phyloP scores from a whole-genome alignment of 2,329 filamentous ascomycete species.

The Arachnomyces sp. region DNA sequence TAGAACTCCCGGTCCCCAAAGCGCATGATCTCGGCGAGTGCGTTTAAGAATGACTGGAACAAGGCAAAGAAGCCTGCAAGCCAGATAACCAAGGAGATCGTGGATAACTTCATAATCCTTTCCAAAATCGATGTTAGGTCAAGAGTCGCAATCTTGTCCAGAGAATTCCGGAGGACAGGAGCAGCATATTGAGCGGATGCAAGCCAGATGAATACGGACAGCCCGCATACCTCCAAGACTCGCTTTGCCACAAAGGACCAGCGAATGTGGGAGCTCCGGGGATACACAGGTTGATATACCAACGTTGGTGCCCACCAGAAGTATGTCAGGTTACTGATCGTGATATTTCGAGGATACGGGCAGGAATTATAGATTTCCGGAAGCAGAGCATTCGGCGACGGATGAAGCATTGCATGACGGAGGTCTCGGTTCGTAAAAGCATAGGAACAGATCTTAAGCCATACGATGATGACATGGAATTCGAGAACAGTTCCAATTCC shows the following conservation, averaged over 20 bases:
- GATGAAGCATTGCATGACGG: conserved; percentile 80
- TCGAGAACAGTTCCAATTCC: conserved; percentile 87
- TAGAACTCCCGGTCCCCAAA: conserved; percentile 96
- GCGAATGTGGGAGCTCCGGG: conserved; percentile 69
- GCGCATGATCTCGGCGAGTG: conserved; percentile 76
- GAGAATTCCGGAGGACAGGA: conserved; percentile 79
- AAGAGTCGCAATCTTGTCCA: conserved; percentile 75
- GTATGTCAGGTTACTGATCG: conserved; percentile 77
- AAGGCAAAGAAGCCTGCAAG: conserved; percentile 94
- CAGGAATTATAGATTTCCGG: conserved; percentile 76
- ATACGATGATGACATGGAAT: conserved; percentile 87
- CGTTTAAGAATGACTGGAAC: conserved; percentile 89
- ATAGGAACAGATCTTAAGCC: conserved; percentile 93
- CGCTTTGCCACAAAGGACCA: conserved; percentile 86
- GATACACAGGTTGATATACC: conserved; percentile 95
- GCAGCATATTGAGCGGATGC: conserved; percentile 89
- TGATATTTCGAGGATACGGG: conserved; percentile 88
- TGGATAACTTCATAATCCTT: conserved; percentile 87
- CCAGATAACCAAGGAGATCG: conserved; percentile 94
- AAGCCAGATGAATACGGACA: conserved; percentile 91
- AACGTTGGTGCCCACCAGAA: conserved; percentile 98
- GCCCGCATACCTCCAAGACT: conserved; percentile 64
- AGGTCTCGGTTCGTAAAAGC: conserved; percentile 95
- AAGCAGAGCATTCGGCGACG: conserved; percentile 58
- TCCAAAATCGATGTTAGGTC: conserved; percentile 78